Evolutionary conservation across 129 eudicot species (phyloP).

Genomic region (Dittrichia graveolens): DNA sequence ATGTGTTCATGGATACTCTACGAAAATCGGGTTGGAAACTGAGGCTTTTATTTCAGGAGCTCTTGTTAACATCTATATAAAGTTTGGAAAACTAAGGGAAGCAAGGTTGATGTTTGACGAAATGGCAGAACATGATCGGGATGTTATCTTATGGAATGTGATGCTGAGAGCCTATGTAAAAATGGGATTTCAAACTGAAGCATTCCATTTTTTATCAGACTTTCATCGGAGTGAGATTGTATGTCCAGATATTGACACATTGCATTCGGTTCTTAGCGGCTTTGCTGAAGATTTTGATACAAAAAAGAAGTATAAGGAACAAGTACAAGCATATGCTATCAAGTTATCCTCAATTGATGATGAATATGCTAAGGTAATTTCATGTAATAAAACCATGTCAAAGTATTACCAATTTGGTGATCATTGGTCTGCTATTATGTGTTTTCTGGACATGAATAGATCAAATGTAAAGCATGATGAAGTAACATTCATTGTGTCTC

Average conservation of each 20-base stretch:
- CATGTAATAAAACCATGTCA: slow-evolving; percentile 49
- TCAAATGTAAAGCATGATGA: slow-evolving; percentile 33
- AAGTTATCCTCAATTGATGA: slow-evolving; percentile 38
- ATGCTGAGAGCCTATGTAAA: slow-evolving; percentile 42
- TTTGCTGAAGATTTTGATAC: slow-evolving; percentile 29
- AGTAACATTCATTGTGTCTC: slow-evolving; percentile 34
- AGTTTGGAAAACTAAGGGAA: slow-evolving; percentile 41
- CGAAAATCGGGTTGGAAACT: slow-evolving; percentile 39
- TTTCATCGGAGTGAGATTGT: slow-evolving; percentile 44
- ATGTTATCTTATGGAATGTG: slow-evolving; percentile 47
- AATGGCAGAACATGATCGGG: slow-evolving; percentile 35
- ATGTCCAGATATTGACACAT: slow-evolving; percentile 33
- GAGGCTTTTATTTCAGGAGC: slow-evolving; percentile 49
- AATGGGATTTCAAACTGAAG: slow-evolving; percentile 26
- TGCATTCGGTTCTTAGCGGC: slow-evolving; percentile 36
- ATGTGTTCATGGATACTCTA: slow-evolving; percentile 44
- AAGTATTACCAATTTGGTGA: slow-evolving; percentile 39
- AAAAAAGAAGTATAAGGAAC: slow-evolving; percentile 22
- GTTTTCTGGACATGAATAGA: slow-evolving; percentile 36
- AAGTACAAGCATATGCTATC: slow-evolving; percentile 40
- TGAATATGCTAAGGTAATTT: slow-evolving; percentile 15
- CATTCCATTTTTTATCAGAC: slow-evolving; percentile 27
- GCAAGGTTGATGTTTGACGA: slow-evolving; percentile 43
- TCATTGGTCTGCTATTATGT: slow-evolving; percentile 29
- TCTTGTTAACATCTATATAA: slow-evolving; percentile 50